Evolutionary conservation across 2,329 filamentous ascomycete species (phyloP).

Genomic region (Metarhizium brunneum): DNA sequence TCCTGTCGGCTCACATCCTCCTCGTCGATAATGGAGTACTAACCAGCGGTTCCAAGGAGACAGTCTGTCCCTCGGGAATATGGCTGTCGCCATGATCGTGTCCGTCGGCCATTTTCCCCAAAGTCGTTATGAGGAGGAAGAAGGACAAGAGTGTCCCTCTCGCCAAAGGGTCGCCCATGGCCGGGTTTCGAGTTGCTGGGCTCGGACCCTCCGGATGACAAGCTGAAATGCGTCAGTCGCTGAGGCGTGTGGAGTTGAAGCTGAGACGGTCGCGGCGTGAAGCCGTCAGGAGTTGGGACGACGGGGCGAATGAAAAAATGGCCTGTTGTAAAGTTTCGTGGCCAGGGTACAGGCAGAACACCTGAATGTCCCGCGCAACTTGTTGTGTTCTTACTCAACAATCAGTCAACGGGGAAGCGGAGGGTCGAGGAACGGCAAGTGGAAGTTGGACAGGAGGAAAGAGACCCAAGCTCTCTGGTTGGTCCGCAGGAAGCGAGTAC

Average conservation of each 20-base stretch:
- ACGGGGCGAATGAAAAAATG: neutral
- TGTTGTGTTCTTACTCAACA: neutral
- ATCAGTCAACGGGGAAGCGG: neutral
- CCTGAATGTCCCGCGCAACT: conserved; percentile 11
- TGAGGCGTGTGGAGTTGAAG: neutral
- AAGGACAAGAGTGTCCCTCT: conserved; percentile 10
- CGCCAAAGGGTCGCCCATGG: conserved; percentile 12
- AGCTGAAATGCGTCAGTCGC: neutral
- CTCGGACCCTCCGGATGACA: neutral
- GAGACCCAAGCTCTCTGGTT: too few species aligned
- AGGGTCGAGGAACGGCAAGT: neutral
- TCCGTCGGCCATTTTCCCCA: conserved; percentile 17
- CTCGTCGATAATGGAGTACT: conserved; percentile 16
- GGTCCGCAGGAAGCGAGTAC: too few species aligned
- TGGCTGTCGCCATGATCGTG: conserved; percentile 41
- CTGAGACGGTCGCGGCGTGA: too few species aligned
- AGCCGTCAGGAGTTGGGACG: neutral
- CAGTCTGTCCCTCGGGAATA: conserved; percentile 58
- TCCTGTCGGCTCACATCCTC: neutral
- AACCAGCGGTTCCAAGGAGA: conserved; percentile 68
- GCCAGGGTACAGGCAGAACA: conserved; percentile 13
- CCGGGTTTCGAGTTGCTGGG: conserved; percentile 6
- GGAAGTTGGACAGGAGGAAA: too few species aligned
- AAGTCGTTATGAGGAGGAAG: conserved; percentile 14
- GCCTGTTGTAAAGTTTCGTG: neutral